Evolutionary conservation across 2,329 filamentous ascomycete genomes (phyloP).

Genomic region (Diaporthe sp.): DNA sequence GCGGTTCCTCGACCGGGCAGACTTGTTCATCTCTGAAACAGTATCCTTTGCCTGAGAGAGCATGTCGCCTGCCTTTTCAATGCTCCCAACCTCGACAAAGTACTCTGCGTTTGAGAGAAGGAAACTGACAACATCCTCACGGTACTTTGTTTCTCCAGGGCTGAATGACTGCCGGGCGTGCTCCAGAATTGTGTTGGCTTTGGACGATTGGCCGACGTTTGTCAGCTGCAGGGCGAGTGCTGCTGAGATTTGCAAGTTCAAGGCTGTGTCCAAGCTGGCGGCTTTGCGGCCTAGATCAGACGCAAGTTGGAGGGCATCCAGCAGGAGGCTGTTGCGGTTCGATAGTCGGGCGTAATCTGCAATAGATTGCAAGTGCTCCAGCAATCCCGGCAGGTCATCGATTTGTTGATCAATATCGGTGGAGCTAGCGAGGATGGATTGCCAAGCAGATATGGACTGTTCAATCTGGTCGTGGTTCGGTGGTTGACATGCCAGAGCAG

Average conservation of each 20-base stretch:
- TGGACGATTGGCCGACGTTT: slow-evolving; percentile 63
- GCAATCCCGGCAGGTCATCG: slow-evolving; percentile 63
- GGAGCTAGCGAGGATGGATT: slow-evolving; percentile 53
- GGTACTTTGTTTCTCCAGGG: slow-evolving; percentile 44
- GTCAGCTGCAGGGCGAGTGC: slow-evolving; percentile 66
- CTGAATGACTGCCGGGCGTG: slow-evolving; percentile 46
- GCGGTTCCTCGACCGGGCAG: slow-evolving; percentile 48
- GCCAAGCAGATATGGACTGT: slow-evolving; percentile 60
- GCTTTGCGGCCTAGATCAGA: slow-evolving; percentile 55
- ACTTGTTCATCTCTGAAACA: slow-evolving; percentile 35
- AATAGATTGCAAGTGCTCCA: slow-evolving; percentile 63
- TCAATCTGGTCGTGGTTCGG: slow-evolving; percentile 49
- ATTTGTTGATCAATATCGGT: slow-evolving; percentile 58
- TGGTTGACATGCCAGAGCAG: slow-evolving; percentile 56
- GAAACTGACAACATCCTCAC: slow-evolving; percentile 63
- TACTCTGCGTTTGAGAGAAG: slow-evolving; percentile 83
- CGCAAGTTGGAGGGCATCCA: slow-evolving; percentile 61
- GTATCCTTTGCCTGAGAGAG: slow-evolving; percentile 56
- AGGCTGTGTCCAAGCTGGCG: slow-evolving; percentile 6
- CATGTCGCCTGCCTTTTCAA: slow-evolving; percentile 67
- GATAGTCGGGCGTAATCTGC: slow-evolving; percentile 65
- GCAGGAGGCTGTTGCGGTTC: slow-evolving; percentile 61
- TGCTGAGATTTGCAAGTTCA: slow-evolving; percentile 46
- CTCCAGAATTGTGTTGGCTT: slow-evolving; percentile 60
- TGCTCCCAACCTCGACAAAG: slow-evolving; percentile 74